These are phyloP conservation scores for Licmophora abbreviata DNA, from an alignment of 108 stramenopile species.

Conservation along the genomic window DNA sequence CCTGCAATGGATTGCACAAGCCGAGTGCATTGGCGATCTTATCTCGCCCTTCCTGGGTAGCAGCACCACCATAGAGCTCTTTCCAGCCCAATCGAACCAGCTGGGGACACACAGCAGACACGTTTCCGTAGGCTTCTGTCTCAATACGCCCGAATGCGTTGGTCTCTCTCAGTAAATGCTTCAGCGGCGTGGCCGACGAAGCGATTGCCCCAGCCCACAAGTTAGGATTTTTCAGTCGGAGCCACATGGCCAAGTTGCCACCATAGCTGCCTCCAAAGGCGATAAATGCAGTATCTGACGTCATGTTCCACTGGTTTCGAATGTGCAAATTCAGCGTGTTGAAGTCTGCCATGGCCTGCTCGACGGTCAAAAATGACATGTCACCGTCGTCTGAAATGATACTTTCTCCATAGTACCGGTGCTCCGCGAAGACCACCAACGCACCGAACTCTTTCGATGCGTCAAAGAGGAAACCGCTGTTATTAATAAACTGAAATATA, in stretches of 20 bases:
- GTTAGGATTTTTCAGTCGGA: conserved; percentile 73
- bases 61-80: conserved; percentile 9
- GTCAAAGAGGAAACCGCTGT: conserved; percentile 63
- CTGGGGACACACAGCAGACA: conserved; percentile 15
- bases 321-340: conserved; percentile 33
- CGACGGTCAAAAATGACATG: conserved; percentile 25
- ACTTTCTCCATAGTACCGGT: conserved; percentile 56
- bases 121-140: conserved; percentile 23
- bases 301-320: conserved; percentile 14
- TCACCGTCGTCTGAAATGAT: conserved; percentile 9
- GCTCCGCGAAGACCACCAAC: conserved; percentile 71
- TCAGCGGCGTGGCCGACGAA: conserved; percentile 46
- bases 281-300: conserved; percentile 19
- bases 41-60: conserved; percentile 8
- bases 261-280: conserved; percentile 74
- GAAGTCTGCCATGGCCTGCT: conserved; percentile 69
- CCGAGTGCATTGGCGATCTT: conserved; percentile 7
- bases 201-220: conserved; percentile 63
- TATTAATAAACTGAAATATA: conserved; percentile 52
- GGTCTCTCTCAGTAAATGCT: conserved; percentile 32
- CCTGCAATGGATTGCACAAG: conserved; percentile 9
- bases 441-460: conserved; percentile 39
- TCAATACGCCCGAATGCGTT: conserved; percentile 23
- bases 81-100: conserved; percentile 22
- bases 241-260: conserved; percentile 72